Percentiles rank a stretch among this genome's conserved stretches.
Evolutionary conservation across 129 eudicot species (phyloP).

Genomic region (Saposhnikovia divaricata): DNA sequence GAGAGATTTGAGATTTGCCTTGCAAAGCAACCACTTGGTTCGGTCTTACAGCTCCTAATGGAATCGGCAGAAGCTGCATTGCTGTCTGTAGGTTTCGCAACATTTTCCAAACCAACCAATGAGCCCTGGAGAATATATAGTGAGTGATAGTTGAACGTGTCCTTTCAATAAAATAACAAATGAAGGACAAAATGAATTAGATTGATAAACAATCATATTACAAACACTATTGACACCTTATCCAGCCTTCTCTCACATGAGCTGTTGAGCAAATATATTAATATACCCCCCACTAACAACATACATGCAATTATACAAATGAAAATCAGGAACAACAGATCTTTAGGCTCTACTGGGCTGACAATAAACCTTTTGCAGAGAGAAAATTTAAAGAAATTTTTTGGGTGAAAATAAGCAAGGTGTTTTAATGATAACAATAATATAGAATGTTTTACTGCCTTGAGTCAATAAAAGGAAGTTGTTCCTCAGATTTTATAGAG

Average conservation of each 20-base stretch:
- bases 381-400: background rate
- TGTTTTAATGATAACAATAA: background rate
- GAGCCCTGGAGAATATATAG: slow-evolving; percentile 38
- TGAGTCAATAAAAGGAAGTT: background rate
- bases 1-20: slow-evolving; percentile 58
- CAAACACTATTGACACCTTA: background rate
- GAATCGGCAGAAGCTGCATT: slow-evolving; percentile 82
- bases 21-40: slow-evolving; percentile 45
- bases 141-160: background rate
- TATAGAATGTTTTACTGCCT: background rate
- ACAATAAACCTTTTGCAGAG: background rate
- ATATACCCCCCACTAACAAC: background rate
- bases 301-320: background rate
- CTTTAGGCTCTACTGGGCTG: background rate
- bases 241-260: background rate
- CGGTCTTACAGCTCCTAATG: slow-evolving; percentile 68
- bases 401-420: background rate
- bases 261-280: background rate
- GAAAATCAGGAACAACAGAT: background rate
- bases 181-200: background rate
- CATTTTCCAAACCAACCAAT: slow-evolving; percentile 30
- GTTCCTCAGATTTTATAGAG: background rate
- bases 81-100: slow-evolving; percentile 53
- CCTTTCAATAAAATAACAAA: background rate
- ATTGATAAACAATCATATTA: background rate